Evolutionary conservation across 306 rosid genomes (phyloP), one percentile per base, ranked within the genome.

Genomic region (Dalbergia cochinchinensis): DNA sequence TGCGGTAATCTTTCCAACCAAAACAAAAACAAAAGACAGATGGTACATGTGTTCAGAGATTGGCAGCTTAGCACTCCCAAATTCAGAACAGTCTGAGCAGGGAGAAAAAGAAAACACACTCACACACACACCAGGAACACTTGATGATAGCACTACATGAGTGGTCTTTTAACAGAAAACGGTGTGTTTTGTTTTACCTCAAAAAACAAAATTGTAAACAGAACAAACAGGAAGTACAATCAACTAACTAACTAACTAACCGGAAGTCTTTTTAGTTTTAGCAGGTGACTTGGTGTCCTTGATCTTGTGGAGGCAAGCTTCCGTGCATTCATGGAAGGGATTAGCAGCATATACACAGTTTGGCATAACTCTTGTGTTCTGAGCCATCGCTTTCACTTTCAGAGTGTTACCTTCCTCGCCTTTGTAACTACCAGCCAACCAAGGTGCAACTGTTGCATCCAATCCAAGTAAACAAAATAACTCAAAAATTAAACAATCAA

Each of bases 301-400:
- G 68, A 87, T 84, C 88, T 83, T 93, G 14, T 34, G 89, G 77
- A 81, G 5, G 86, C 99, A 96, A 70, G 66, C 20, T 1, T 91
- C 93, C 9, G 97, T 76, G 82, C 99, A 96, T 83, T 96, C 94
- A 84, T 96, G 99, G 65, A 83, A 96, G 11, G 99, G 99, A 85
- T 96, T 96, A 4, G 89, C 50, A 41, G 82, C 92, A 86, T 96
- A 82, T 0, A 72, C 55, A 84, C 99, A 96, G 69, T 88, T 84
- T 66, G 90, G 80, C 65, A 79, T 82, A 45, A 90, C 86, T 87
- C 69, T 88, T 87, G 79, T 82, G 31, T 75, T 64, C 65, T 83
- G 85, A 68, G 96, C 87, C 99, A 95, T 95, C 85, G 77, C 84
- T 74, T 82, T 63, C 85, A 79, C 83, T 74, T 81, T 64, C 66